Evolutionary conservation across 2,329 filamentous ascomycete species (phyloP), one percentile per base, ranked within the genome.

Genomic region (Chlorencoelia australis): DNA sequence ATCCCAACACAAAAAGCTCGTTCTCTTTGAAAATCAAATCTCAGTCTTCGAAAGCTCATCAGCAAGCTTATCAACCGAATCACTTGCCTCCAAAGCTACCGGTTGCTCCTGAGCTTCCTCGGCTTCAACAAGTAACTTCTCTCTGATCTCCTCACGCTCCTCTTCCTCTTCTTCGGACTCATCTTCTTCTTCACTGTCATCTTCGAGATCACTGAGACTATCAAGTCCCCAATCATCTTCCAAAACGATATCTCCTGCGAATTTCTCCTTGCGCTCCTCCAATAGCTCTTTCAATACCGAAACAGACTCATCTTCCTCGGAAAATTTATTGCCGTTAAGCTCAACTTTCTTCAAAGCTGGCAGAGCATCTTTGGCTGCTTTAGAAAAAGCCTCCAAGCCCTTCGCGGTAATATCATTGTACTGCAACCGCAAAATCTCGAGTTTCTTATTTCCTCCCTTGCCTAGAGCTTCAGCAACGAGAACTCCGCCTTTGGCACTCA

Each of bases 251-350:
- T 76, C 71, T 11, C 79, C 79, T 18, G 69, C 79, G 3, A 75
- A 53, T 48, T 81, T 76, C 57, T 89, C 82, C 64, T 88, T 88
- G 45, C 87, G 78, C 53, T 75, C 71, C 40, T 85, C 79, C 17
- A 95, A 67, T 18, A 91, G 65, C 34, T 78, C 73, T 47, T 78
- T 74, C 30, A 96, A 66, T 15, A 67, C 68, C 42, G 75, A 62
- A 27, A 95, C 70, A 18, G 74, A 74, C 30, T 73, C 67, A 50
- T 96, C 86, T 3, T 94, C 86, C 59, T 95, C 88, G 7, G 73
- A 67, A 51, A 98, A 94, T 57, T 86, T 91, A 67, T 98, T 98
- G 33, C 91, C 91, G 58, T 98, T 96, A 48, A 98, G 66, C 63
- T 96, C 91, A 33, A 98, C 75, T 52, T 88, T 79, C 63, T 80